phyloP scores from a whole-genome alignment of 2,329 filamentous ascomycete species.

The Neopestalotiopsis sp. region DNA sequence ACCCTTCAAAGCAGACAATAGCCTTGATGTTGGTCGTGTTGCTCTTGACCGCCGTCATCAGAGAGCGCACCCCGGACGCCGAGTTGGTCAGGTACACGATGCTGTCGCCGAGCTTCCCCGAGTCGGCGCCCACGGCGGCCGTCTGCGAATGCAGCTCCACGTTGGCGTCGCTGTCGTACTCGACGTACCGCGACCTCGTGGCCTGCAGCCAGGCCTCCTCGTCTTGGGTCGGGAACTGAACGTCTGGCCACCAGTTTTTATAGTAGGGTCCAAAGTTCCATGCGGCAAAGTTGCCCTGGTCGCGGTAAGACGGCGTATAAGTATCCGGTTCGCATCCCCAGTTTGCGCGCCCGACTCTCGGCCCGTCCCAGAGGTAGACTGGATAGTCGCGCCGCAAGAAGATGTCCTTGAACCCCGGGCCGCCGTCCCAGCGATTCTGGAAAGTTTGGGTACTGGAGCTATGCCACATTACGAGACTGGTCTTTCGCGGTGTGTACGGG shows the following conservation, averaged over 20 bases:
- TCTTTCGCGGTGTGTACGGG: slow-evolving; percentile 38
- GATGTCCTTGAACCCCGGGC: slow-evolving; percentile 46
- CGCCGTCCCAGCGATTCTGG: slow-evolving; percentile 45
- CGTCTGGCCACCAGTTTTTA: slow-evolving; percentile 38
- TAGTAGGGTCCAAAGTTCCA: slow-evolving; percentile 43
- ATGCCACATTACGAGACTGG: slow-evolving; percentile 45
- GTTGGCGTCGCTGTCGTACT: slow-evolving; percentile 39
- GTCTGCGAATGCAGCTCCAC: slow-evolving; percentile 40
- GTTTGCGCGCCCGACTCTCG: slow-evolving; percentile 41
- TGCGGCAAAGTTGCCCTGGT: slow-evolving; percentile 40
- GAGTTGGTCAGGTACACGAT: slow-evolving; percentile 43
- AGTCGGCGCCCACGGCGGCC: slow-evolving; percentile 40
- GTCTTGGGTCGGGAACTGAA: slow-evolving; percentile 40
- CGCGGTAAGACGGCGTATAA: slow-evolving; percentile 38
- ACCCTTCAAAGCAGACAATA: slow-evolving; percentile 38
- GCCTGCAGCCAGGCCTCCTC: slow-evolving; percentile 40
- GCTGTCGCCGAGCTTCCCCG: slow-evolving; percentile 34
- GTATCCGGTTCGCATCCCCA: slow-evolving; percentile 39
- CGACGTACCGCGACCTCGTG: slow-evolving; percentile 40
- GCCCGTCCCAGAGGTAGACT: slow-evolving; percentile 45
- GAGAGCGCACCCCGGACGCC: slow-evolving; percentile 39
- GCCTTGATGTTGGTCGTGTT: slow-evolving; percentile 43
- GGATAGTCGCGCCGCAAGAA: slow-evolving; percentile 43
- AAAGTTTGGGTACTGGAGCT: slow-evolving; percentile 43
- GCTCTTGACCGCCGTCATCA: slow-evolving; percentile 38